phyloP scores from a whole-genome alignment of 495 filamentous ascomycete species.

The Lasiosphaeria ovina region DNA sequence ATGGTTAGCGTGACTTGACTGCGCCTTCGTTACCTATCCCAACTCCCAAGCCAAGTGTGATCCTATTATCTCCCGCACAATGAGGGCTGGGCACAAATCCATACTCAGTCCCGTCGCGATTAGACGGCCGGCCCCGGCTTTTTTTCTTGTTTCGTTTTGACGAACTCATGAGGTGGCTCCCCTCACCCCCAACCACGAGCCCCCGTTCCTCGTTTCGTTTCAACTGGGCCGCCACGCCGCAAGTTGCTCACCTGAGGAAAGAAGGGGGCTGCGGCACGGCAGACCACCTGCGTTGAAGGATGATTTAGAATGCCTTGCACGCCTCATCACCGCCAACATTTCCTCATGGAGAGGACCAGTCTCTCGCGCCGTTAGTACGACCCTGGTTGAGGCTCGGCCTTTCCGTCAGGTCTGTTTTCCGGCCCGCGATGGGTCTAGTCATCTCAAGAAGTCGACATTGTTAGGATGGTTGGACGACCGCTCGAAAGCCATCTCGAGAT shows the following conservation, averaged over 20 bases:
- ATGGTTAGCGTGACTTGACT: no score
- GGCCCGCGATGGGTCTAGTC: no score
- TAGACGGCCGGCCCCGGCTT: background rate
- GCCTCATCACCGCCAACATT: background rate
- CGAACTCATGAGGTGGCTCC: background rate
- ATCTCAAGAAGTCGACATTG: no score
- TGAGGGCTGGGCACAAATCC: background rate
- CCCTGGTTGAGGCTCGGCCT: no score
- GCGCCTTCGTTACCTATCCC: no score
- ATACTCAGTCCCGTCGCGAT: background rate
- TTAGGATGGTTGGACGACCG: no score
- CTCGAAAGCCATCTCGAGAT: no score
- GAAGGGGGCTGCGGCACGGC: background rate
- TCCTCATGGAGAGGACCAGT: background rate
- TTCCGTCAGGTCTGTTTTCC: no score
- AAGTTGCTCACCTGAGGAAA: conserved; percentile 1
- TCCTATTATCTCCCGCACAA: background rate
- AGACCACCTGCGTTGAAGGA: background rate
- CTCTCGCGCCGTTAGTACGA: background rate
- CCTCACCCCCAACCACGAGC: background rate
- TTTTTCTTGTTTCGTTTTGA: conserved; percentile 2
- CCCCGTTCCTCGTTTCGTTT: background rate
- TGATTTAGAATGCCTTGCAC: background rate
- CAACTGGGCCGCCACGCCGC: background rate
- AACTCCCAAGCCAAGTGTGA: background rate